A percentile compares a stretch with the other conserved stretches of the same genome.
Conservation (phyloP, 345 rosid genomes). For the Cochlearia excelsa region DNA sequence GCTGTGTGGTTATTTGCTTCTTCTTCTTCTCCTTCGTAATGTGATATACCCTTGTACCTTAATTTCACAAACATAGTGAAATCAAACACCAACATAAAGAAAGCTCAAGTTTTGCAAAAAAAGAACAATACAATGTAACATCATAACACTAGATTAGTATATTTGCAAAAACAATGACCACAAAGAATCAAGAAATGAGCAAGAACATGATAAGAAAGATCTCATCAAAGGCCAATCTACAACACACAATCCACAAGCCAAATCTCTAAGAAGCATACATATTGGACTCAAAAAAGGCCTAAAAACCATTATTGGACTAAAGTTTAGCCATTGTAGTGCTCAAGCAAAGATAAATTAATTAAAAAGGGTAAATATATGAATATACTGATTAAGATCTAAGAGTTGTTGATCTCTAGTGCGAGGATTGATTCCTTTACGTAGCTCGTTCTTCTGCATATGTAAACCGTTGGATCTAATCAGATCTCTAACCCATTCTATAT, state of each 20-base stretch:
- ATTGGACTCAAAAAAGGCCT: too few relatives aligned
- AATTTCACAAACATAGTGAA: conserved; percentile 9
- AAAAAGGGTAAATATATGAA: neutral
- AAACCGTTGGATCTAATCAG: conserved; percentile 79
- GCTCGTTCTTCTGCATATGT: conserved; percentile 78
- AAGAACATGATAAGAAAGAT: neutral
- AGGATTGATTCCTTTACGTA: conserved; percentile 91
- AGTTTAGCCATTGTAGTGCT: neutral
- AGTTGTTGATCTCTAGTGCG: conserved; percentile 85
- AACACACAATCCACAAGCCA: neutral
- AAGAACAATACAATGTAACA: neutral
- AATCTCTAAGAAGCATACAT: neutral
- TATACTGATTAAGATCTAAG: conserved; percentile 62
- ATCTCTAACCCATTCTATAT: conserved; percentile 72
- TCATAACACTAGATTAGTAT: neutral
- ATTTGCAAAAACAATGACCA: neutral
- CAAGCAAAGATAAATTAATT: neutral
- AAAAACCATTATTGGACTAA: too few relatives aligned
- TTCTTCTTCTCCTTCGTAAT: conserved; percentile 58
- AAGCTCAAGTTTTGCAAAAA: neutral
- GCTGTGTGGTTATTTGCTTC: conserved; percentile 61
- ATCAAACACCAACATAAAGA: neutral
- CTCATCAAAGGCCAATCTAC: neutral
- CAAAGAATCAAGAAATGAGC: too few relatives aligned
- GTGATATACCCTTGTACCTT: conserved; percentile 89